These are phyloP conservation scores for Boletus sp. DNA, from an alignment of 1,284 basidiomycete genomes.

Conservation along the genomic window DNA sequence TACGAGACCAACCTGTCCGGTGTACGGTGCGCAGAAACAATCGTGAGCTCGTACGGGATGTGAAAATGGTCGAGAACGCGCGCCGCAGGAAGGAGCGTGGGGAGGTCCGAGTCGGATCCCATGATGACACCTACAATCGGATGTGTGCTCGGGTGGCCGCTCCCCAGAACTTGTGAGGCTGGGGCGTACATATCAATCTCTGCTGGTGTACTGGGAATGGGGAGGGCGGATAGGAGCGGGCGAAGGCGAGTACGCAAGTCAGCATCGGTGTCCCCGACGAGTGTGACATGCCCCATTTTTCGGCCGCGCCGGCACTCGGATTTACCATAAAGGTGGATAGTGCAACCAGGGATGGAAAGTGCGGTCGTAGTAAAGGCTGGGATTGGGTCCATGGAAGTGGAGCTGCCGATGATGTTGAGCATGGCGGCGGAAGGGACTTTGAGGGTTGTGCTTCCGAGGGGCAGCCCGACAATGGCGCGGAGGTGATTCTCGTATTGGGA, in stretches of 20 bases:
- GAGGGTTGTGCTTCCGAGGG: constrained; percentile 85
- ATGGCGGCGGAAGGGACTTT: constrained; percentile 88
- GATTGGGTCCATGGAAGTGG: constrained; percentile 61
- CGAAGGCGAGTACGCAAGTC: constrained; percentile 69
- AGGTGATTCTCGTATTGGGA: constrained; percentile 99
- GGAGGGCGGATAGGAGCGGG: constrained; percentile 64
- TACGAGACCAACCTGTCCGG: constrained; percentile 86
- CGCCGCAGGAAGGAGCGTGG: constrained; percentile 88
- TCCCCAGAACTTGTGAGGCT: constrained; percentile 36
- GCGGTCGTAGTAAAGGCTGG: constrained; percentile 46
- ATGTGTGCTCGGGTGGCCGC: constrained; percentile 57
- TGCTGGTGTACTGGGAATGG: constrained; percentile 43
- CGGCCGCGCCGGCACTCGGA: constrained; percentile 83
- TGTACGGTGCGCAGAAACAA: constrained; percentile 95
- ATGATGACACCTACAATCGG: constrained; percentile 95
- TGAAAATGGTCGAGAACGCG: constrained; percentile 78
- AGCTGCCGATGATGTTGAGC: constrained; percentile 91
- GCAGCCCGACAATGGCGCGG: constrained; percentile 89
- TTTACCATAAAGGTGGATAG: constrained; percentile 93
- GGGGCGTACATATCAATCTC: constrained; percentile 61
- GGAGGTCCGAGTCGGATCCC: constrained; percentile 98
- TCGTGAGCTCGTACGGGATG: constrained; percentile 91
- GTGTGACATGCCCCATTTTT: constrained; percentile 98
- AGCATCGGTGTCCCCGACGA: constrained; percentile 83
- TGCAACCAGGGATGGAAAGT: constrained; percentile 75